Conservation (phyloP, 257 asterid species). For the Thymus quinquecostatus region DNA sequence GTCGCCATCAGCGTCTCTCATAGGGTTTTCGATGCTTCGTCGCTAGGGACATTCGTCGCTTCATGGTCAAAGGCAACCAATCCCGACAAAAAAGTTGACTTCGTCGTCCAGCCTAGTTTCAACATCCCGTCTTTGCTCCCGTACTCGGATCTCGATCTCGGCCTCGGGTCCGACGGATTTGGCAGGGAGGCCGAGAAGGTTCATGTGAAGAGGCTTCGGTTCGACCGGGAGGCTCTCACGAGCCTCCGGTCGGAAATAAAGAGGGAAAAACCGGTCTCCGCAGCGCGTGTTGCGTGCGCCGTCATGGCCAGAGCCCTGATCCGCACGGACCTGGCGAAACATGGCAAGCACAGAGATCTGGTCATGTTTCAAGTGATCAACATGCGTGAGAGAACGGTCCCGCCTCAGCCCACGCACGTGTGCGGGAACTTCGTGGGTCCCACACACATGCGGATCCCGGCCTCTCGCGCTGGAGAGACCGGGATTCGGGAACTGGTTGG, state of each 20-base stretch:
- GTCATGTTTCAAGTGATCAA: conserved; percentile 19
- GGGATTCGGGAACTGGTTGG: neutral
- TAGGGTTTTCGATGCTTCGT: neutral
- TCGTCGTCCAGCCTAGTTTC: neutral
- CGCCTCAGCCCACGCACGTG: conserved; percentile 27
- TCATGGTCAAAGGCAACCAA: conserved; percentile 37
- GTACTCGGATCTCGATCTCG: neutral
- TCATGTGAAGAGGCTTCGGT: neutral
- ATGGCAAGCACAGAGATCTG: conserved; percentile 6
- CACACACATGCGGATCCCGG: neutral
- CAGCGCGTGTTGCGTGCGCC: conserved; percentile 24
- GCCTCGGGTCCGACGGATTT: neutral
- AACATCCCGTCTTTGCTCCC: conserved; percentile 30
- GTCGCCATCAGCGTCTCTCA: neutral
- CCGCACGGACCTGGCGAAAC: neutral
- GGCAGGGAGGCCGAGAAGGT: neutral
- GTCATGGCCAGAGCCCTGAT: conserved; percentile 34
- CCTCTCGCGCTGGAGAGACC: neutral
- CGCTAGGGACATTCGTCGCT: conserved; percentile 31
- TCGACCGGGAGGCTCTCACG: neutral
- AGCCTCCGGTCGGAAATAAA: neutral
- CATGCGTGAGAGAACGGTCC: conserved; percentile 30
- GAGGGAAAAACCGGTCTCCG: neutral
- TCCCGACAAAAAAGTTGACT: neutral
- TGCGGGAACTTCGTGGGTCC: neutral